Percentiles rank a stretch among this genome's conserved stretches.
Evolutionary conservation across 495 filamentous ascomycete species (phyloP).

Genomic region (Penicillium macrosclerotiorum): DNA sequence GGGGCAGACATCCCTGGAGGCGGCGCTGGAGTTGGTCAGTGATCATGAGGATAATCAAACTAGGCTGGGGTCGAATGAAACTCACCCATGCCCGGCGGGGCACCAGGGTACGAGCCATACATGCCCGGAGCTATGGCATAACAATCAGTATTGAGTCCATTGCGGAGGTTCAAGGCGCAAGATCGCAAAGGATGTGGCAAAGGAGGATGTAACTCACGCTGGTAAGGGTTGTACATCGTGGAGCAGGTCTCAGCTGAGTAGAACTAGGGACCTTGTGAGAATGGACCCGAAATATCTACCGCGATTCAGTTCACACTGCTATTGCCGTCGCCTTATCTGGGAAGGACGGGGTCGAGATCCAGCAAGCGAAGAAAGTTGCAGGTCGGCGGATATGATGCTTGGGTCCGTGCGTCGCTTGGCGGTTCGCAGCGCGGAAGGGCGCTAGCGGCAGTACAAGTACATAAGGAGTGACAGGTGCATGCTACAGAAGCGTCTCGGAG

Average conservation of each 20-base stretch:
- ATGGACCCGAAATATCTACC: background rate
- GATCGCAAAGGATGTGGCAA: background rate
- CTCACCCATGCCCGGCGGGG: constrained; percentile 86
- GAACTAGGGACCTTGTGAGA: background rate
- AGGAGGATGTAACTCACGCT: constrained; percentile 52
- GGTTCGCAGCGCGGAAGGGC: background rate
- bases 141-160: constrained; percentile 10
- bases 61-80: constrained; percentile 1
- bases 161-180: background rate
- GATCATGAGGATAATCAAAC: constrained; percentile 9
- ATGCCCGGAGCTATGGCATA: constrained; percentile 44
- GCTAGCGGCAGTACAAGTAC: too few relatives aligned
- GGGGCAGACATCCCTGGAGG: constrained; percentile 58
- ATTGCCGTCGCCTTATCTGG: too few relatives aligned
- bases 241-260: background rate
- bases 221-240: constrained; percentile 78
- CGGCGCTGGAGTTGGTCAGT: constrained; percentile 30
- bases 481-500: too few relatives aligned
- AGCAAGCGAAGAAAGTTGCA: constrained; percentile 13
- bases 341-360: background rate
- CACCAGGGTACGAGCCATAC: constrained; percentile 70
- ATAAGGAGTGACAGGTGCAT: too few relatives aligned
- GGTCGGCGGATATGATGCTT: constrained; percentile 3
- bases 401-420: constrained; percentile 21
- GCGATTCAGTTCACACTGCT: too few relatives aligned